Percentiles rank a stretch among this genome's conserved stretches.
Evolutionary conservation across 768 basidiomycete species (phyloP).

Genomic region (Termitomyces sp.): DNA sequence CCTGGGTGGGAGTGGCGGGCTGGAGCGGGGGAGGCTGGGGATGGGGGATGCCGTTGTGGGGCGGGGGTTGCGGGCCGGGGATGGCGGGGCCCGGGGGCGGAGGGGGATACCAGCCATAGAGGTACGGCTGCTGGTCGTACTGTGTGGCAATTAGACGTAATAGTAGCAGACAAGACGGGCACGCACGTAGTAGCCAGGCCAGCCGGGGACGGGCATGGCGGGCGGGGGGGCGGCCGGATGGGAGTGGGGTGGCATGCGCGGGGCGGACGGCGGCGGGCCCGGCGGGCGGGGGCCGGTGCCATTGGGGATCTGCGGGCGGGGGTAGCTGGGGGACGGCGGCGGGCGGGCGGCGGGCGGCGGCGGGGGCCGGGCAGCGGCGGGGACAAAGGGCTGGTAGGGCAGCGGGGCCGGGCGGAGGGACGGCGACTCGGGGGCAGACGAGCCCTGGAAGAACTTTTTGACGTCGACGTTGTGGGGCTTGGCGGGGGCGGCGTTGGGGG

Average conservation of each 20-base stretch:
- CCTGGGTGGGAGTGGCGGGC: constrained; percentile 64
- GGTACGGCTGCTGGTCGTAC: constrained; percentile 43
- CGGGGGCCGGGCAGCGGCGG: constrained; percentile 40
- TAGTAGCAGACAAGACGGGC: not conserved
- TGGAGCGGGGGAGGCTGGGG: constrained; percentile 50
- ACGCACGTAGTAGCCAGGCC: constrained; percentile 58
- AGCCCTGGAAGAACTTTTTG: constrained; percentile 56
- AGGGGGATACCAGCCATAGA: constrained; percentile 36
- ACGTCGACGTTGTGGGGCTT: constrained; percentile 48
- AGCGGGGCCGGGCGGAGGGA: constrained; percentile 31
- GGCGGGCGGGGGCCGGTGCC: constrained; percentile 52
- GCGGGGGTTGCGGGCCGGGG: constrained; percentile 37
- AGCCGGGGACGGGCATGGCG: constrained; percentile 31
- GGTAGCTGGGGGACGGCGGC: constrained; percentile 64
- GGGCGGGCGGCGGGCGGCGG: constrained; percentile 41
- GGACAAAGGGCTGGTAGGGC: constrained; percentile 45
- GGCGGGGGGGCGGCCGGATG: constrained; percentile 39
- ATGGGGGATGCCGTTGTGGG: constrained; percentile 50
- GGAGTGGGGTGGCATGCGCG: constrained; percentile 60
- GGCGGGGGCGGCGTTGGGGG: constrained; percentile 52
- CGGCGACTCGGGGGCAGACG: constrained; percentile 43
- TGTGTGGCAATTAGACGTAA: constrained; percentile 12
- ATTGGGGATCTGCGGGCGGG: constrained; percentile 52
- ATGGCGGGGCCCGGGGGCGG: constrained; percentile 26
- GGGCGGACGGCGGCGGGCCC: constrained; percentile 48